phyloP scores from a whole-genome alignment of 805 yeast species.

The Groenewaldozyma tartarivorans region DNA sequence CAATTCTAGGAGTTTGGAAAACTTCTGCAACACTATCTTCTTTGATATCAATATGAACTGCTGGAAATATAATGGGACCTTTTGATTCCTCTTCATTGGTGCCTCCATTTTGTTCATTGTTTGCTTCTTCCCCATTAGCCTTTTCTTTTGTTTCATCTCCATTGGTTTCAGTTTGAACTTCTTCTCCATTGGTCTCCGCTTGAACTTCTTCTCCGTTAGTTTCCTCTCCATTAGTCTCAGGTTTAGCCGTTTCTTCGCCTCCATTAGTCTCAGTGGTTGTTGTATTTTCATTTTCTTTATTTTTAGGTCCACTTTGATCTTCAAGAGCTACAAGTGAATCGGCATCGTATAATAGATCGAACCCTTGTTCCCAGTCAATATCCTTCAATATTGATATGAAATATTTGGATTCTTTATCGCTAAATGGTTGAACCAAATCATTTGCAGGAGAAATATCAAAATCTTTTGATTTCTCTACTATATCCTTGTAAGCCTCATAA shows the following conservation, averaged over 20 bases:
- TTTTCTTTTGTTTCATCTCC: neutral
- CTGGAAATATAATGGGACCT: slow-evolving; percentile 22
- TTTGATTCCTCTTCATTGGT: slow-evolving; percentile 1
- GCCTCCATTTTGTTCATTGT: neutral
- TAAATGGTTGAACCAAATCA: neutral
- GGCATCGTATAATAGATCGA: slow-evolving; percentile 3
- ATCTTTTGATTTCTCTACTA: slow-evolving; percentile 1
- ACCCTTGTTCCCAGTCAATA: neutral
- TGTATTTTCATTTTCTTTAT: too few species aligned
- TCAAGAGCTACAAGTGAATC: neutral
- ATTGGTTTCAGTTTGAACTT: neutral
- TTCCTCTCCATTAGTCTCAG: neutral
- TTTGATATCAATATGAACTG: slow-evolving; percentile 22
- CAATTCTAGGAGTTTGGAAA: slow-evolving; percentile 37
- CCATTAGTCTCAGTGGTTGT: neutral
- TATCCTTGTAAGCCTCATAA: neutral
- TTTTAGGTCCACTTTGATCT: neutral
- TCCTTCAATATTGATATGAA: neutral
- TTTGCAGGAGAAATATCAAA: neutral
- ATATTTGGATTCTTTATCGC: neutral
- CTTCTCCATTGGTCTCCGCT: neutral
- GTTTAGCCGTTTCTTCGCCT: neutral
- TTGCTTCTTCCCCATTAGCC: neutral
- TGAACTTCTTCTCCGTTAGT: neutral
- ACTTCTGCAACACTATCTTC: neutral